Conservation (phyloP, 805 yeast species). For the Metschnikowia sp. region DNA sequence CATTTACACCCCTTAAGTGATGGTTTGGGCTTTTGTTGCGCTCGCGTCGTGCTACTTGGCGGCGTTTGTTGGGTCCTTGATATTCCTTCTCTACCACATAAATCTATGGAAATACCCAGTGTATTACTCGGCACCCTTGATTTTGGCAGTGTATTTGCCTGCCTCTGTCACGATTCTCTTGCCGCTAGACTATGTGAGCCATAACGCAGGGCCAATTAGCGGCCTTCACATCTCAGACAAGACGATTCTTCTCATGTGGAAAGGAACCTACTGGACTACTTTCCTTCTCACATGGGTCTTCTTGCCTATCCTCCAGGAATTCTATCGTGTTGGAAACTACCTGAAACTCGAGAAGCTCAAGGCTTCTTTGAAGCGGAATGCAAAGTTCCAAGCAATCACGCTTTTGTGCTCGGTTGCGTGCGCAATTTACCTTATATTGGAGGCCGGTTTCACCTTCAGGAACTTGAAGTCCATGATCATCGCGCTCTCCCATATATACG, state of each 20-base stretch:
- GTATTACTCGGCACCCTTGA: slow-evolving; percentile 45
- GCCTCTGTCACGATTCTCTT: slow-evolving; percentile 68
- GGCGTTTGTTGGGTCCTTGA: slow-evolving; percentile 27
- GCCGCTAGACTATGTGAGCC: slow-evolving; percentile 70
- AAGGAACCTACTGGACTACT: slow-evolving; percentile 75
- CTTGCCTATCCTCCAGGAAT: slow-evolving; percentile 71
- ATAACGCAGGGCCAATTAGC: slow-evolving; percentile 36
- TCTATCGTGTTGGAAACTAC: slow-evolving; percentile 66
- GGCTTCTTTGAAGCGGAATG: slow-evolving; percentile 55
- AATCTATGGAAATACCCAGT: slow-evolving; percentile 32
- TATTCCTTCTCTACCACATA: slow-evolving; percentile 36
- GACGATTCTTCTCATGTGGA: slow-evolving; percentile 57
- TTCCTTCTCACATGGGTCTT: slow-evolving; percentile 76
- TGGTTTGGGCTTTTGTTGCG: not conserved
- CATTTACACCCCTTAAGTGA: not conserved
- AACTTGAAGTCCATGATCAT: slow-evolving; percentile 66
- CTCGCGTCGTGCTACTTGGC: slow-evolving; percentile 24
- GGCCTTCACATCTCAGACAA: slow-evolving; percentile 31
- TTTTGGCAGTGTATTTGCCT: slow-evolving; percentile 68
- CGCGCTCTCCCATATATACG: slow-evolving; percentile 74
- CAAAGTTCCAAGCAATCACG: slow-evolving; percentile 59
- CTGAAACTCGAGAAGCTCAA: slow-evolving; percentile 43
- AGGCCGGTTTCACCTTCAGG: slow-evolving; percentile 50
- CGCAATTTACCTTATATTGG: slow-evolving; percentile 54
- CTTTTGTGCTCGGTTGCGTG: slow-evolving; percentile 52